Conservation (phyloP, 1,284 basidiomycete species). For the Heterobasidion occidentale region DNA sequence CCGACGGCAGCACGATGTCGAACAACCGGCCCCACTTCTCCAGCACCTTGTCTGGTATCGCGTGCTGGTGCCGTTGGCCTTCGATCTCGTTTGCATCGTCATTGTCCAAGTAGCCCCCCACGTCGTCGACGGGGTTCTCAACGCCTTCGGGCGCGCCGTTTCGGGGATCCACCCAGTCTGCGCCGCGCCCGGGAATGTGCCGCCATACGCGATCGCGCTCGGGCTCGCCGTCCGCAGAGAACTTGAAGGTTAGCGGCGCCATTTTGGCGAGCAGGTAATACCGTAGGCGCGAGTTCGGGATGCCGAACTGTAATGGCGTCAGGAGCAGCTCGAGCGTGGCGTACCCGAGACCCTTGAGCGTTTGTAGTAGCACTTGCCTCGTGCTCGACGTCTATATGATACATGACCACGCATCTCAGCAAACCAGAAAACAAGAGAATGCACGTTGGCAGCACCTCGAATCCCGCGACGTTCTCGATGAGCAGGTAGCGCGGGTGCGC, state of each 20-base stretch:
- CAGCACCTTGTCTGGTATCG: constrained; percentile 55
- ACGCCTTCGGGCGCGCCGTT: constrained; percentile 1
- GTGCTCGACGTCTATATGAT: constrained; percentile 51
- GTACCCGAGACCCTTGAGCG: constrained; percentile 47
- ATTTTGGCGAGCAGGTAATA: constrained; percentile 71
- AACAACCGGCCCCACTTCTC: constrained; percentile 70
- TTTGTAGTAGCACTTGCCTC: constrained; percentile 40
- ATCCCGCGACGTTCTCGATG: constrained; percentile 74
- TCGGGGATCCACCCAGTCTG: constrained; percentile 31
- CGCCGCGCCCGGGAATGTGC: constrained; percentile 40
- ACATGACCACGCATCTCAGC: not conserved
- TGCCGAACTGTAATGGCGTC: constrained; percentile 67
- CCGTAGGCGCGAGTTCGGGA: constrained; percentile 71
- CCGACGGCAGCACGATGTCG: constrained; percentile 63
- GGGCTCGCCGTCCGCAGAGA: not conserved
- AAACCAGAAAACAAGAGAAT: not conserved
- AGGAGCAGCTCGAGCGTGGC: constrained; percentile 52
- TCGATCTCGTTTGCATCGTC: constrained; percentile 3
- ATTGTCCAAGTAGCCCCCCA: constrained; percentile 47
- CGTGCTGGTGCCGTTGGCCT: constrained; percentile 15
- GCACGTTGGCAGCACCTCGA: constrained; percentile 43
- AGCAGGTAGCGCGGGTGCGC: constrained; percentile 50
- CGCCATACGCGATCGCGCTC: constrained; percentile 28
- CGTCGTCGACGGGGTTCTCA: constrained; percentile 14
- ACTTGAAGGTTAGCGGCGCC: constrained; percentile 28